phyloP scores from a whole-genome alignment of 2,329 filamentous ascomycete genomes.

The Sporothrix mexicana region DNA sequence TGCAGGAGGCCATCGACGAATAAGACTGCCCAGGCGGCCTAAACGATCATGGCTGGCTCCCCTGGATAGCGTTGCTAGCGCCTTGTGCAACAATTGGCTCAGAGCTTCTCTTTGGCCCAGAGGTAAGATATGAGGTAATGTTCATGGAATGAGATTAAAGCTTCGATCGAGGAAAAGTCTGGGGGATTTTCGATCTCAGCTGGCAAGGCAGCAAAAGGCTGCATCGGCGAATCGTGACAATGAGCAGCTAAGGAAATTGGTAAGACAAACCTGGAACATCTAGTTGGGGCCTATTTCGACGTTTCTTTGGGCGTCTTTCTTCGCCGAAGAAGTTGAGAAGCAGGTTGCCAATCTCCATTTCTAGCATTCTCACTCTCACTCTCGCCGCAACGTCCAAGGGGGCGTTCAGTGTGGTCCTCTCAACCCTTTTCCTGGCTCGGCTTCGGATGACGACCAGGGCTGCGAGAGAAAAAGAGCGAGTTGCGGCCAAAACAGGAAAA shows the following conservation, averaged over 20 bases:
- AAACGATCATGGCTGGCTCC: background rate
- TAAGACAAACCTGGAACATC: background rate
- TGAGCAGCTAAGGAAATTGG: background rate
- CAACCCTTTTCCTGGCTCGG: background rate
- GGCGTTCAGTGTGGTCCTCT: too few species aligned
- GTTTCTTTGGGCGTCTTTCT: background rate
- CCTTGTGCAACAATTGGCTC: conserved; percentile 4
- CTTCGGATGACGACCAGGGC: background rate
- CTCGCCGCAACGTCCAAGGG: background rate
- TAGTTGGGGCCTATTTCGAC: background rate
- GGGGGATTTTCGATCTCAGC: conserved; percentile 6
- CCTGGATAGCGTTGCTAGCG: background rate
- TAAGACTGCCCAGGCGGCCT: background rate
- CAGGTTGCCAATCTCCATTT: background rate
- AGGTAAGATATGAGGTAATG: background rate
- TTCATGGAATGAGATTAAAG: background rate
- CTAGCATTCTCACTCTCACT: background rate
- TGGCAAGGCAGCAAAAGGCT: background rate
- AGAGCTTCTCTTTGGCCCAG: background rate
- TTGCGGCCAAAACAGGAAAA: background rate
- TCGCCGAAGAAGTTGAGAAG: background rate
- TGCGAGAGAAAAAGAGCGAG: background rate
- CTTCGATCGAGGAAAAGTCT: background rate
- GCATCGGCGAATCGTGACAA: background rate
- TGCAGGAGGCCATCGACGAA: conserved; percentile 18